A percentile compares a stretch with the other conserved stretches of the same genome.
Evolutionary conservation across 1,139 yeast species (phyloP).

Genomic region (Pichia terricola): DNA sequence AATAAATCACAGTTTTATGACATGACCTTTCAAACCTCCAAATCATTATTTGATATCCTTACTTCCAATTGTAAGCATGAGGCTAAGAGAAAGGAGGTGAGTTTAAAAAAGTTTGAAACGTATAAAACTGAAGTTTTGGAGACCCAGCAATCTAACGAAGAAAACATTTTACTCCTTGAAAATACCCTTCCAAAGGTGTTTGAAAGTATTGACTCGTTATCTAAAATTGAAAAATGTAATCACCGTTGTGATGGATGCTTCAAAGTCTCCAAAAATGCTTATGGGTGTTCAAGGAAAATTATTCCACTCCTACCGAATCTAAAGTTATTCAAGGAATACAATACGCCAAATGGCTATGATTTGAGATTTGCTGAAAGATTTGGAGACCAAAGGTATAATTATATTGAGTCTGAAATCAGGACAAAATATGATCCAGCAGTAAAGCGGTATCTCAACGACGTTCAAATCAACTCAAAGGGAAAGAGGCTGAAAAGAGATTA

Average conservation of each 20-base stretch:
- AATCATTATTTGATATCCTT: no score
- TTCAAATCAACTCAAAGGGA: slow-evolving; percentile 4
- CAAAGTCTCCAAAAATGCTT: slow-evolving; percentile 5
- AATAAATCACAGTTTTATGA: no score
- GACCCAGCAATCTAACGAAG: not conserved
- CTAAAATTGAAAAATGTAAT: slow-evolving; percentile 2
- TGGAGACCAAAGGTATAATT: slow-evolving; percentile 3
- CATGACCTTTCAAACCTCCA: no score
- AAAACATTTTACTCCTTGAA: not conserved
- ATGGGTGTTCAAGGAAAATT: slow-evolving; percentile 9
- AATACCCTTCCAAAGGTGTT: slow-evolving; percentile 3
- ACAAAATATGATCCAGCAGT: slow-evolving; percentile 7
- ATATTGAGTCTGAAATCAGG: slow-evolving; percentile 4
- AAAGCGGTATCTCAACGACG: slow-evolving; percentile 3
- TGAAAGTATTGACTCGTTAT: slow-evolving; percentile 3
- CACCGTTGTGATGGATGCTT: slow-evolving; percentile 9
- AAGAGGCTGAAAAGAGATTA: slow-evolving; percentile 9
- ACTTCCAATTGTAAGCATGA: no score
- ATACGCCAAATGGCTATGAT: slow-evolving; percentile 8
- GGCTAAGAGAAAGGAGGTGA: no score
- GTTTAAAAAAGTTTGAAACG: no score
- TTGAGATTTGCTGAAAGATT: slow-evolving; percentile 4
- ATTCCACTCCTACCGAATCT: slow-evolving; percentile 5
- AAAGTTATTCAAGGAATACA: slow-evolving; percentile 5
- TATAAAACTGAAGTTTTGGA: no score